Conservation (phyloP, 768 basidiomycete genomes). For the Agaricus subrufescens region DNA sequence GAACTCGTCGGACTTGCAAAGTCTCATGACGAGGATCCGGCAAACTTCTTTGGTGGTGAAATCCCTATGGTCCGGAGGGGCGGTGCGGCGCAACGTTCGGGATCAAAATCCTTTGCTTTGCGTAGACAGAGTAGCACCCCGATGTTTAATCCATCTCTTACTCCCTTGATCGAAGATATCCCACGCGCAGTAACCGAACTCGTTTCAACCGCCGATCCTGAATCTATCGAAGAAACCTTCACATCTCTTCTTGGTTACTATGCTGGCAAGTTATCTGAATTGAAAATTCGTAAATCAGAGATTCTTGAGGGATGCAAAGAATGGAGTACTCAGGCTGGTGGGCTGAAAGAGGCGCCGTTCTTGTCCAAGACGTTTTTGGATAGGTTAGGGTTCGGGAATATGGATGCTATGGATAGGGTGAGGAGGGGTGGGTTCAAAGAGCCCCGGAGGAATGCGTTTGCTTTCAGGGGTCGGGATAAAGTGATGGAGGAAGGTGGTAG, state of each 20-base stretch:
- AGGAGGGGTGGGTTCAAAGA: conserved; percentile 11
- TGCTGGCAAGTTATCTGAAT: conserved; percentile 13
- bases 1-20: conserved; percentile 44
- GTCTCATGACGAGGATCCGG: conserved; percentile 41
- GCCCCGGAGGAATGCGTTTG: conserved; percentile 10
- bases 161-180: conserved; percentile 21
- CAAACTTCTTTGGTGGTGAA: conserved; percentile 23
- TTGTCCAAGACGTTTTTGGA: conserved; percentile 13
- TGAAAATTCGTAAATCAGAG: conserved; percentile 9
- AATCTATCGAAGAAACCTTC: conserved; percentile 35
- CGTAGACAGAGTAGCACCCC: not conserved
- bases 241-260: conserved; percentile 22
- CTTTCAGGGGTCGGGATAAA: not conserved
- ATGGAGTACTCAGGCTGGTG: conserved; percentile 18
- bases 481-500: conserved; percentile 1
- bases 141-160: conserved; percentile 5
- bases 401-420: not conserved
- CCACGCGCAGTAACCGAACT: conserved; percentile 25
- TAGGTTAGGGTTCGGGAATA: conserved; percentile 12
- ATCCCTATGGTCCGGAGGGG: not conserved
- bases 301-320: conserved; percentile 14
- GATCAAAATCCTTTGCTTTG: too few species aligned
- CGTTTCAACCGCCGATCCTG: conserved; percentile 35
- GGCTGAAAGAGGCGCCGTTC: conserved; percentile 8
- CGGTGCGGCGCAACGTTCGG: not conserved